Conservation (phyloP, 257 asterid species). For the Nicotiana knightiana region DNA sequence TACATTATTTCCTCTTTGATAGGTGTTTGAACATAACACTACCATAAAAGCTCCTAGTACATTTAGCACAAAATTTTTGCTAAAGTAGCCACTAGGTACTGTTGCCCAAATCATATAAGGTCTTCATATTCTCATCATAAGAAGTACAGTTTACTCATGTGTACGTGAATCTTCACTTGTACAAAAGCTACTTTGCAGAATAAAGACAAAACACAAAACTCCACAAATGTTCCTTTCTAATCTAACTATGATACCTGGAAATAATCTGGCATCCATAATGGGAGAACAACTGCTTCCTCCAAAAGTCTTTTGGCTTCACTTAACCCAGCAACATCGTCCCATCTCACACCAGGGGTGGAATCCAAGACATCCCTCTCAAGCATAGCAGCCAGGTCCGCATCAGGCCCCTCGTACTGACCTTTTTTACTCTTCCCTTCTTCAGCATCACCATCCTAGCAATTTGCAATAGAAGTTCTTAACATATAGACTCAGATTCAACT, state of each 20-base stretch:
- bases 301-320: slow-evolving; percentile 93
- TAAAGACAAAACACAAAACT: not conserved
- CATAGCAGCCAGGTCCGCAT: slow-evolving; percentile 97
- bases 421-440: slow-evolving; percentile 89
- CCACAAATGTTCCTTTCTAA: slow-evolving; percentile 6
- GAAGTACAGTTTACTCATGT: not conserved
- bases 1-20: not conserved
- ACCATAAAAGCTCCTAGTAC: not conserved
- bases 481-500: not conserved
- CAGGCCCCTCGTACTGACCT: slow-evolving; percentile 93
- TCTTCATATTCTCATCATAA: not conserved
- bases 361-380: slow-evolving; percentile 97
- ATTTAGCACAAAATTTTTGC: not conserved
- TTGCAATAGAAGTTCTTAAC: not conserved
- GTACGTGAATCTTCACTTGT: not conserved
- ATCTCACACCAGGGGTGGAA: slow-evolving; percentile 88
- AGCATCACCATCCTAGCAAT: slow-evolving; percentile 64
- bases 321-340: slow-evolving; percentile 99
- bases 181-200: not conserved
- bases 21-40: not conserved
- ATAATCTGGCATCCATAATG: slow-evolving; percentile 98
- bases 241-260: slow-evolving; percentile 64
- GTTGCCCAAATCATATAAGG: not conserved
- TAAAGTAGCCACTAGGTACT: not conserved
- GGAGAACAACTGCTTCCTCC: slow-evolving; percentile 99